phyloP scores from a whole-genome alignment of 1,284 basidiomycete species.

The Ustilago loliicola region DNA sequence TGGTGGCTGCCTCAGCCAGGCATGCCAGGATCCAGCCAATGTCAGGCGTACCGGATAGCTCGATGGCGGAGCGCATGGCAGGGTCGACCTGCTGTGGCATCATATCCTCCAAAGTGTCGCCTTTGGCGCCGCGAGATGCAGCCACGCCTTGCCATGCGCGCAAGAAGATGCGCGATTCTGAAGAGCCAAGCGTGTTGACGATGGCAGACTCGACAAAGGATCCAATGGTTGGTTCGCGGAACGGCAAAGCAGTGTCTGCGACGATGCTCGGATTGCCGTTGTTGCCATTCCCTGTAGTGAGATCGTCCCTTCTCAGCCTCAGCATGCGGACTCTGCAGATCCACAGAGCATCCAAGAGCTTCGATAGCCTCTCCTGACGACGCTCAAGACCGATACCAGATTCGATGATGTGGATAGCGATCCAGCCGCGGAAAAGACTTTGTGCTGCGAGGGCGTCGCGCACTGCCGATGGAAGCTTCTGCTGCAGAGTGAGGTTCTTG shows the following conservation, averaged over 20 bases:
- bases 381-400: conserved; percentile 58
- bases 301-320: conserved; percentile 30
- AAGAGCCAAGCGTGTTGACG: conserved; percentile 57
- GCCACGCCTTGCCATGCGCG: conserved; percentile 67
- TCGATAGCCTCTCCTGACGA: conserved; percentile 57
- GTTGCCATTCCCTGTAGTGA: conserved; percentile 7
- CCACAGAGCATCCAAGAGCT: conserved; percentile 65
- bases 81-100: conserved; percentile 37
- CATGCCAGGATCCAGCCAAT: conserved; percentile 66
- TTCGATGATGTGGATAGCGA: conserved; percentile 65
- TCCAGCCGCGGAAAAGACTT: conserved; percentile 63
- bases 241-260: conserved; percentile 35
- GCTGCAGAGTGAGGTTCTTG: conserved; percentile 36
- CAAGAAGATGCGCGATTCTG: conserved; percentile 59
- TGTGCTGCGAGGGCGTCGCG: conserved; percentile 63
- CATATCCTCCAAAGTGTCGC: conserved; percentile 54
- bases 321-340: conserved; percentile 65
- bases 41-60: conserved; percentile 57
- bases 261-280: conserved; percentile 10
- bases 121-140: conserved; percentile 36
- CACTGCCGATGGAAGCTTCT: conserved; percentile 54
- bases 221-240: conserved; percentile 60
- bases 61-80: conserved; percentile 25
- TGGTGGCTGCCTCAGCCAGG: conserved; percentile 58
- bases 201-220: conserved; percentile 67